These are phyloP conservation scores for Salix udensis DNA, from an alignment of 345 rosid species.

Conservation along the genomic window DNA sequence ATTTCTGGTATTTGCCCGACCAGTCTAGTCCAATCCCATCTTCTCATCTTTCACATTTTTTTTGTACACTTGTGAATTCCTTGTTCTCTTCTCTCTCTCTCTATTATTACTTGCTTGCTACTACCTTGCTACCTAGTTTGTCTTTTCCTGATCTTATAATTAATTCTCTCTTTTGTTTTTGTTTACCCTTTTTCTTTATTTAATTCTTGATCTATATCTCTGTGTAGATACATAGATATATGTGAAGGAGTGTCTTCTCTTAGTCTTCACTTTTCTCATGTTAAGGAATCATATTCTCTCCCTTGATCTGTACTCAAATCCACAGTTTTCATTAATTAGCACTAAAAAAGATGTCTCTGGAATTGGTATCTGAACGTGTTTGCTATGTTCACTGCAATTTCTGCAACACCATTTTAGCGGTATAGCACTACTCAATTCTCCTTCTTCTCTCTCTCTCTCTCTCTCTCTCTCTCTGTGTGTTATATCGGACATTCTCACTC, in stretches of 20 bases:
- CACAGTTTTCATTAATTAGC: background rate
- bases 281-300: background rate
- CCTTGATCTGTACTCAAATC: background rate
- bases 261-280: background rate
- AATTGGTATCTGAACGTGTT: slow-evolving; percentile 71
- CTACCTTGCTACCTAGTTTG: background rate
- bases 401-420: slow-evolving; percentile 98
- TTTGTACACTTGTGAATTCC: background rate
- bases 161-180: background rate
- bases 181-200: background rate
- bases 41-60: slow-evolving; percentile 16
- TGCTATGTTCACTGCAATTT: slow-evolving; percentile 97
- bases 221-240: background rate
- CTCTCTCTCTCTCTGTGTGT: background rate
- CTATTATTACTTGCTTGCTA: background rate
- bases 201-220: slow-evolving; percentile 17
- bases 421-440: slow-evolving; percentile 32
- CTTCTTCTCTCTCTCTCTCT: background rate
- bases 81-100: slow-evolving; percentile 26
- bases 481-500: background rate
- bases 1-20: slow-evolving; percentile 15
- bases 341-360: slow-evolving; percentile 53
- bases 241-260: background rate
- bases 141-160: background rate
- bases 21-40: slow-evolving; percentile 30